Conservation (phyloP, 2,329 filamentous ascomycete genomes). For the Ophidiomyces ophidiicola region DNA sequence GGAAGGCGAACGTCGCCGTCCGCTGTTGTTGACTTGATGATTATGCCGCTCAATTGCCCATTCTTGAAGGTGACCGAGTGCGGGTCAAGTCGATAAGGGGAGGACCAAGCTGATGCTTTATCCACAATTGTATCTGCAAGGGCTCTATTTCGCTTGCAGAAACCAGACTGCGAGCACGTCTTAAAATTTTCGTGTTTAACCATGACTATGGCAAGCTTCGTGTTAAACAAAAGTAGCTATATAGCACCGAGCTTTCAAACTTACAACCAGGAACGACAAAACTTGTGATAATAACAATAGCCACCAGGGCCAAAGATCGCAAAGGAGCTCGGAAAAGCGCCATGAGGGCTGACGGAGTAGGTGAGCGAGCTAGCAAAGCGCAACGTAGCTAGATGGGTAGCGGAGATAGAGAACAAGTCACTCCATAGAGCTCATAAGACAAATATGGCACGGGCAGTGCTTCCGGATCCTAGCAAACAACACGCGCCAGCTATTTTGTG, state of each 20-base stretch:
- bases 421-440: too few relatives aligned
- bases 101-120: constrained; percentile 55
- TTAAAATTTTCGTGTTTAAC: constrained; percentile 98
- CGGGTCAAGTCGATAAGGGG: constrained; percentile 66
- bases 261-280: constrained; percentile 54
- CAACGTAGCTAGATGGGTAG: too few relatives aligned
- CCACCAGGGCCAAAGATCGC: constrained; percentile 50
- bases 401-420: too few relatives aligned
- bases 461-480: too few relatives aligned
- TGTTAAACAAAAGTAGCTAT: constrained; percentile 2
- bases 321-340: constrained; percentile 15
- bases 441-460: too few relatives aligned
- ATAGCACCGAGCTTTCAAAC: constrained; percentile 18
- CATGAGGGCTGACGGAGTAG: constrained; percentile 12
- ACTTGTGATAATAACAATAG: constrained; percentile 48
- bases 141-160: constrained; percentile 88
- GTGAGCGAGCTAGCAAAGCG: too few relatives aligned
- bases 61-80: constrained; percentile 63
- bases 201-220: constrained; percentile 41
- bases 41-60: constrained; percentile 63
- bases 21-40: constrained; percentile 65
- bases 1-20: constrained; percentile 63
- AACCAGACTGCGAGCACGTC: constrained; percentile 87
- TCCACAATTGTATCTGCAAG: constrained; percentile 67
- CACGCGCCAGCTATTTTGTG: too few relatives aligned